Evolutionary conservation across 768 basidiomycete species (phyloP), one percentile per base, ranked within the genome.

Genomic region (Termitomyces sp.): DNA sequence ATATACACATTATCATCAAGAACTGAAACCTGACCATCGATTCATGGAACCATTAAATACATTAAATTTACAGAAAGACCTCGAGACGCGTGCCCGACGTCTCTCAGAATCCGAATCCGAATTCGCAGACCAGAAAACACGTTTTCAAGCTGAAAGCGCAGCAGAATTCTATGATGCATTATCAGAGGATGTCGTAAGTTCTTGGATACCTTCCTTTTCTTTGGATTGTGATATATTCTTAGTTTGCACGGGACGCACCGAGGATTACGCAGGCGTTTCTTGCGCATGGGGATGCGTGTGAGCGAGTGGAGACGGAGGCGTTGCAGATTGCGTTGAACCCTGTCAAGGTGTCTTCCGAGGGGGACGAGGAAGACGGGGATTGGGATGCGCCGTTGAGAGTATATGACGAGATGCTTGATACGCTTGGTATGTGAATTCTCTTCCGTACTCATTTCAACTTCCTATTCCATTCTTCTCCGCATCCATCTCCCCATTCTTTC

Each of bases 151-250:
- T 0, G 77, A 82, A 61, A 68, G 66, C 18, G 56, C 68, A 2
- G 63, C 77, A 12, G 69, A 75, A 20, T 76, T 83, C 52, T 76
- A 73, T 52, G 80, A 82, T 13, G 78, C 77, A 51, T 66, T 80
- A 7, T 61, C 68, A 2, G 64, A 68, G 9, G 65, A 72, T 53
- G 44, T 62, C 46, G 70, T 71, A 66, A 64, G 79, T 70, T 36
- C 13, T 38, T 18, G 22, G 38, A 39, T 33, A 7, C 23, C 7
- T 9, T 23, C 36, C 10, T 16, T 35, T 7, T 23, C 10, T 23
- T 6, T 32, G 2, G 5, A 31, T 18, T 7, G 3, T 16, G 45
- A n/a, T 6, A 38, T n/a, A 29, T 33, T 44, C 1, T n/a, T 52
- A 80, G 79, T 73, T 80, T 51, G 65, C 70, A 5, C 71, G 71